Conservation (phyloP, 345 rosid species). For the Gossypium mustelinum region DNA sequence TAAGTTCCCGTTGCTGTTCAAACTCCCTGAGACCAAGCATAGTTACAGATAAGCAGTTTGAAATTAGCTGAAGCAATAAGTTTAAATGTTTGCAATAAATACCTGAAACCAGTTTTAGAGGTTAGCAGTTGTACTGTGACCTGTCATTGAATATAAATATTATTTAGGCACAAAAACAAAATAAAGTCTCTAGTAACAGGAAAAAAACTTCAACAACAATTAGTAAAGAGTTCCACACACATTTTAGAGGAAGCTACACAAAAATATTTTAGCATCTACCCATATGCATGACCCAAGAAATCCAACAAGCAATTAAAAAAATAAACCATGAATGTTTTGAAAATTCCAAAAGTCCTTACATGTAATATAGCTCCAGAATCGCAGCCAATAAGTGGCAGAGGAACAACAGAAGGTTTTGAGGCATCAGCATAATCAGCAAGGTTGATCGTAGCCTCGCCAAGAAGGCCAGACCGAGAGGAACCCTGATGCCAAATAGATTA, state of each 20-base stretch:
- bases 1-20: slow-evolving; percentile 91
- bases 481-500: slow-evolving; percentile 52
- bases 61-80: slow-evolving; percentile 15
- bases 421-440: slow-evolving; percentile 95
- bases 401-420: slow-evolving; percentile 58
- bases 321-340: slow-evolving; percentile 3
- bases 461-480: slow-evolving; percentile 80
- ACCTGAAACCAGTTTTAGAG: slow-evolving; percentile 97
- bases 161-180: not conserved
- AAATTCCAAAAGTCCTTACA: slow-evolving; percentile 50
- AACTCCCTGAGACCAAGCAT: slow-evolving; percentile 62
- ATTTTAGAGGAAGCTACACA: not conserved
- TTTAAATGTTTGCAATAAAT: slow-evolving; percentile 17
- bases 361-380: slow-evolving; percentile 88
- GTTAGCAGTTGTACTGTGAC: slow-evolving; percentile 91
- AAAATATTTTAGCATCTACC: slow-evolving; percentile 3
- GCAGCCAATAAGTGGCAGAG: slow-evolving; percentile 73
- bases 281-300: not conserved
- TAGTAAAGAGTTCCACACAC: slow-evolving; percentile 1
- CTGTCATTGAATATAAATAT: slow-evolving; percentile 37
- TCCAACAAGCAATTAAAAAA: slow-evolving; percentile 4
- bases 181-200: not conserved
- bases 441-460: slow-evolving; percentile 88
- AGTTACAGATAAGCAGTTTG: slow-evolving; percentile 13
- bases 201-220: slow-evolving; percentile 3